Percentiles rank a stretch among this genome's conserved stretches.
Conservation (phyloP, 2,329 filamentous ascomycete genomes). For the Raffaelea deltoideospora region DNA sequence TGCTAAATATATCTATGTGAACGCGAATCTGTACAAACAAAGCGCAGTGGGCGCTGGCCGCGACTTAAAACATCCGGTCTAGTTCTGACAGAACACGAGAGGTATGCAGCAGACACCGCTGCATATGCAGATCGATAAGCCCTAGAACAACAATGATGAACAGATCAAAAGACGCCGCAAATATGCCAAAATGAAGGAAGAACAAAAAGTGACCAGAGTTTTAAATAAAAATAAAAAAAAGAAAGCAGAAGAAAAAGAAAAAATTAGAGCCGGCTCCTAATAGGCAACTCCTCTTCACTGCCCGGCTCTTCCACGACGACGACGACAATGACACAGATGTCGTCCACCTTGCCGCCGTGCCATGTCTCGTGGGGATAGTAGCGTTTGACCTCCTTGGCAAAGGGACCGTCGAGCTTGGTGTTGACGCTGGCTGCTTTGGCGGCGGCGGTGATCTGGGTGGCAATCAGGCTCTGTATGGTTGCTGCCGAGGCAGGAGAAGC, state of each 20-base stretch:
- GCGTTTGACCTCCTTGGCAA: constrained; percentile 85
- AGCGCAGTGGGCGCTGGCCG: too few relatives aligned
- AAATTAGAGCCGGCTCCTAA: constrained; percentile 13
- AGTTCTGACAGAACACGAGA: too few relatives aligned
- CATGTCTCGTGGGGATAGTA: constrained; percentile 77
- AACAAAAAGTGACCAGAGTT: too few relatives aligned
- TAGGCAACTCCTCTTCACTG: constrained; percentile 11
- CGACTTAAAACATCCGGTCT: too few relatives aligned
- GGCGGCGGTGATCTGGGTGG: constrained; percentile 62
- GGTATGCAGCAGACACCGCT: too few relatives aligned
- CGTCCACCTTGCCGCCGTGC: constrained; percentile 86
- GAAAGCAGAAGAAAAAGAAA: background rate
- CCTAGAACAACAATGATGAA: background rate
- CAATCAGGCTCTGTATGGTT: constrained; percentile 67
- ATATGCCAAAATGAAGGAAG: background rate
- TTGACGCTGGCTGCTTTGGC: constrained; percentile 79
- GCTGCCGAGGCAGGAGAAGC: background rate
- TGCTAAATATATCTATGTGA: too few relatives aligned
- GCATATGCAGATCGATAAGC: too few relatives aligned
- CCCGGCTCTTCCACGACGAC: constrained; percentile 52
- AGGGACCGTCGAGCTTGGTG: constrained; percentile 71
- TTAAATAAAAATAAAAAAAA: background rate
- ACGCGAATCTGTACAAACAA: too few relatives aligned
- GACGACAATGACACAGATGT: constrained; percentile 77
- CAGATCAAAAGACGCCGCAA: background rate